Conservation (phyloP, 148 eudicot genomes). For the Spergularia marina region DNA sequence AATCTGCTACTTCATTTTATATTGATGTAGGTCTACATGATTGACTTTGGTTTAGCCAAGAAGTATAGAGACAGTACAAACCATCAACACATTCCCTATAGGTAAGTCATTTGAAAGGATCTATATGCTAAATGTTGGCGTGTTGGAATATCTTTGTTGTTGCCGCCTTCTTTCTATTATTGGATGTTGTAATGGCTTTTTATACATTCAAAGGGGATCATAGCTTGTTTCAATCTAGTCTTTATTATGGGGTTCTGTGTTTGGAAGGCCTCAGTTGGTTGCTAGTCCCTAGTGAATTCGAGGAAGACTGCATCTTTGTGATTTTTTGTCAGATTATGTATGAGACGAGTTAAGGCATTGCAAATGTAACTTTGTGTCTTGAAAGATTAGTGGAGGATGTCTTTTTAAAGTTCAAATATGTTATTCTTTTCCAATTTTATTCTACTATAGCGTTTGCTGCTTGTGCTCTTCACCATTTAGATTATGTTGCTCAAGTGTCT, state of each 20-base stretch:
- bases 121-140: not conserved
- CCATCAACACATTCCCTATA: slow-evolving; percentile 95
- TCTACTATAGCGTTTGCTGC: not conserved
- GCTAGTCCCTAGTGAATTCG: not conserved
- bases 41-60: slow-evolving; percentile 98
- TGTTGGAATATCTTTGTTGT: not conserved
- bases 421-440: not conserved
- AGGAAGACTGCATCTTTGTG: not conserved
- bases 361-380: not conserved
- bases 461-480: not conserved
- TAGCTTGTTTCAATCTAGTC: not conserved
- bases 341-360: not conserved
- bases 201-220: not conserved
- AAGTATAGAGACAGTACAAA: slow-evolving; percentile 89
- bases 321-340: not conserved
- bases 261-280: not conserved
- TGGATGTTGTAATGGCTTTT: not conserved
- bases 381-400: not conserved
- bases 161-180: not conserved
- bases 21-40: slow-evolving; percentile 73
- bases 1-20: slow-evolving; percentile 12
- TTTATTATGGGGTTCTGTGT: not conserved
- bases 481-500: too few species aligned
- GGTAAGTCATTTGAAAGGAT: slow-evolving; percentile 37
- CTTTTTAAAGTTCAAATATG: not conserved